Percentiles rank a stretch among this genome's conserved stretches.
Conservation (phyloP, 2,329 filamentous ascomycete genomes). For the Pseudogymnoascus sp. region DNA sequence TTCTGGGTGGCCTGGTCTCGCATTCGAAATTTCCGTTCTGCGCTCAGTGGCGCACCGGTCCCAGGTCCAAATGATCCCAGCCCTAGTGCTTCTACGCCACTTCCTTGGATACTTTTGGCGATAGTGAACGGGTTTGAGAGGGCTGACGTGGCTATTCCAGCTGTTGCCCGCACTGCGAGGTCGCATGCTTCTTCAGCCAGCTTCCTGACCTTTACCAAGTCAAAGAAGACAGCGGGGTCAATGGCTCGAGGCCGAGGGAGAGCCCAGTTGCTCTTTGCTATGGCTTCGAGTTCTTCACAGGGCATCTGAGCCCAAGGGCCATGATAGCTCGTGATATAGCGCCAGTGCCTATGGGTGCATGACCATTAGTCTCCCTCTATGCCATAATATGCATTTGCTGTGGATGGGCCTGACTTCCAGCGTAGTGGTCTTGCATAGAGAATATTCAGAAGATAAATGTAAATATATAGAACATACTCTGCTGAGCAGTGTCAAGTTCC, state of each 20-base stretch:
- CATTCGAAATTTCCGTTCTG: constrained; percentile 71
- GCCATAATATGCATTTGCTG: not conserved
- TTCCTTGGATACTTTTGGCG: constrained; percentile 42
- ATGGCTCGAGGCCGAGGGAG: constrained; percentile 69
- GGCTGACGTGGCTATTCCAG: constrained; percentile 60
- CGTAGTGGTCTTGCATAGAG: not conserved
- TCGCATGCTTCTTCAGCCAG: constrained; percentile 75
- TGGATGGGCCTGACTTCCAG: not conserved
- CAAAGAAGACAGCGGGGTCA: constrained; percentile 75
- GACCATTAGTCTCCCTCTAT: not conserved
- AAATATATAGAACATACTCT: not conserved
- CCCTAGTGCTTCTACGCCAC: constrained; percentile 44
- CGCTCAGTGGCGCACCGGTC: constrained; percentile 60
- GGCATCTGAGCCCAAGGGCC: constrained; percentile 78
- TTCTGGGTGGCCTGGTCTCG: constrained; percentile 73
- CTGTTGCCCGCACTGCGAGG: constrained; percentile 69
- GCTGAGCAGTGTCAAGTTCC: not conserved
- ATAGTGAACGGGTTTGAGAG: constrained; percentile 49
- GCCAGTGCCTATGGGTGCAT: constrained; percentile 60
- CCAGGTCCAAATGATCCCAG: constrained; percentile 47
- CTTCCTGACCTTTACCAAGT: constrained; percentile 73
- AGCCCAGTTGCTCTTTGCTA: constrained; percentile 74
- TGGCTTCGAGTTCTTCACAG: constrained; percentile 68
- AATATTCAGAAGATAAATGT: not conserved
- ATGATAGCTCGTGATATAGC: constrained; percentile 76